Evolutionary conservation across 2,329 filamentous ascomycete species (phyloP).

Genomic region (Diatrype stigma): DNA sequence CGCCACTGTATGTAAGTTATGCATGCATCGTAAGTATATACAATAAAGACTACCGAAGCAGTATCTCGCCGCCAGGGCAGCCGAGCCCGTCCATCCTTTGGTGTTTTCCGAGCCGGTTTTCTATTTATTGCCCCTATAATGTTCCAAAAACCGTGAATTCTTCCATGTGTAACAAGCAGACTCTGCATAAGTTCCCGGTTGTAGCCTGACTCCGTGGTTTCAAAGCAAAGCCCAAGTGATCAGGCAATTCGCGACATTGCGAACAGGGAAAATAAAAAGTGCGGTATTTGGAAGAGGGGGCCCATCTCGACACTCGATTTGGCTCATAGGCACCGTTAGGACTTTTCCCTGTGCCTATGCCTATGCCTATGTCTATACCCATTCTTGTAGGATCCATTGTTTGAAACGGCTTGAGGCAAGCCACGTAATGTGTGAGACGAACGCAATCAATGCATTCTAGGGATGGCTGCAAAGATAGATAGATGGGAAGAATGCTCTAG

Average conservation of each 20-base stretch:
- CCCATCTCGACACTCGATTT: background rate
- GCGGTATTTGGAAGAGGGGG: background rate
- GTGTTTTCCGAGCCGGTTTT: background rate
- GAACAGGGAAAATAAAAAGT: background rate
- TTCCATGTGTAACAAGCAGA: background rate
- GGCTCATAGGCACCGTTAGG: background rate
- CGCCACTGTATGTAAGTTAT: constrained; percentile 1
- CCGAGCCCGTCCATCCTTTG: background rate
- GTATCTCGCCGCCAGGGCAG: background rate
- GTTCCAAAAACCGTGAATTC: background rate
- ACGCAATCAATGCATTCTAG: background rate
- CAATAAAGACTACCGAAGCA: constrained; percentile 4
- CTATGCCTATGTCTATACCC: too few relatives aligned
- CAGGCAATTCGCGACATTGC: background rate
- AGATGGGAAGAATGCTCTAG: too few relatives aligned
- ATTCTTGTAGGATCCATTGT: too few relatives aligned
- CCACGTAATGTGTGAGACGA: background rate
- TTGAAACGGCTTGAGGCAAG: too few relatives aligned
- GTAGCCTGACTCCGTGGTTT: background rate
- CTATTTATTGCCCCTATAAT: background rate
- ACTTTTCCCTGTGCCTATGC: background rate
- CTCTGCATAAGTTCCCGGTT: background rate
- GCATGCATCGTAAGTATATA: constrained; percentile 19
- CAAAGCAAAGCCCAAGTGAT: background rate
- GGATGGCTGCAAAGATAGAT: too few relatives aligned